Evolutionary conservation across 768 basidiomycete species (phyloP).

Genomic region (Russula olivacea): DNA sequence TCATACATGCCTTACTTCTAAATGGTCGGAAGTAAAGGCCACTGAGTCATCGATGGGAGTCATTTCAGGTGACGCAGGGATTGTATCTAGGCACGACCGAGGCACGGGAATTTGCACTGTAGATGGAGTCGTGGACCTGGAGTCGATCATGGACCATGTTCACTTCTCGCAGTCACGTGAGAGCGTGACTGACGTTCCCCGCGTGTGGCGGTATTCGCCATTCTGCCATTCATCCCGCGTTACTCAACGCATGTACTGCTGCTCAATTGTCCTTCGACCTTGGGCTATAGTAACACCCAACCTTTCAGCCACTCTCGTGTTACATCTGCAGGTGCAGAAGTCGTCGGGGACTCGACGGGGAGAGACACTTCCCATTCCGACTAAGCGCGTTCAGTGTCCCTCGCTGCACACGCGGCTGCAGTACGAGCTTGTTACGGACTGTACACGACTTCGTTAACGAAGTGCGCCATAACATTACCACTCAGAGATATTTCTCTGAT

Average conservation of each 20-base stretch:
- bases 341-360: neutral
- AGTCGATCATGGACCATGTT: neutral
- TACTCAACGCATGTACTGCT: neutral
- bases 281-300: neutral
- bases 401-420: too few relatives aligned
- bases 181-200: neutral
- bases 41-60: neutral
- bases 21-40: neutral
- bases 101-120: neutral
- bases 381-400: neutral
- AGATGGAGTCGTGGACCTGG: neutral
- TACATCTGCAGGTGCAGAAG: neutral
- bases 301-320: neutral
- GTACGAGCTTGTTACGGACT: neutral
- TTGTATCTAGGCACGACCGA: too few relatives aligned
- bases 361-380: neutral
- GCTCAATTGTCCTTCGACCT: neutral
- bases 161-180: slow-evolving; percentile 4
- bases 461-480: slow-evolving; percentile 1
- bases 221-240: neutral
- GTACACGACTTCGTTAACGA: neutral
- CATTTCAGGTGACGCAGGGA: too few relatives aligned
- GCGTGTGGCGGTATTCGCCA: neutral
- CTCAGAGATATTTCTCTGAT: neutral
- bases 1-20: neutral